Percentiles rank a stretch among this genome's conserved stretches.
Conservation (phyloP, 2,329 filamentous ascomycete genomes). For the Apiospora koreana region DNA sequence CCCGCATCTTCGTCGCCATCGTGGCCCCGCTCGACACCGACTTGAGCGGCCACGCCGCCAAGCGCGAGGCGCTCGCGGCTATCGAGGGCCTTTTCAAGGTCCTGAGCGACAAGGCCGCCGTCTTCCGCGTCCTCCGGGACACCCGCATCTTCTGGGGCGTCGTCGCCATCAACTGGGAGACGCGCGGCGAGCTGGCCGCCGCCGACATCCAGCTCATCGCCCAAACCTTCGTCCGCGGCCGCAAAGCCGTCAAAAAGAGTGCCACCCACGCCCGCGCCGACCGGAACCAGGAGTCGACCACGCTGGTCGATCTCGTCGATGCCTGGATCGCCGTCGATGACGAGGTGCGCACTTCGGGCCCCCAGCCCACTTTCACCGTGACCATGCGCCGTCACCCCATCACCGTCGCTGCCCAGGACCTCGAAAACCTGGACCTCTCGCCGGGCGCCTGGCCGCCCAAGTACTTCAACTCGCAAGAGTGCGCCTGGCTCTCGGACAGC, state of each 20-base stretch:
- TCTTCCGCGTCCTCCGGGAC: conserved; percentile 8
- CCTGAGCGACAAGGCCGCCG: background rate
- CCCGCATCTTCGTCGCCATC: background rate
- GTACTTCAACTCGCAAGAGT: background rate
- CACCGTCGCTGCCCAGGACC: too few species aligned
- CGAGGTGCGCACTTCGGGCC: background rate
- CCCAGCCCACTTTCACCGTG: background rate
- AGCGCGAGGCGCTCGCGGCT: background rate
- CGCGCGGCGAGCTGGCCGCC: background rate
- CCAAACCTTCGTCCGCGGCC: background rate
- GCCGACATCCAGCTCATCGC: background rate
- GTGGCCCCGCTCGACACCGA: background rate
- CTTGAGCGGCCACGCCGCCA: background rate
- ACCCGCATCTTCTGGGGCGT: conserved; percentile 1
- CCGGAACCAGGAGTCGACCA: background rate
- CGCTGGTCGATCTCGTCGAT: background rate
- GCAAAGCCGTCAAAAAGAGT: background rate
- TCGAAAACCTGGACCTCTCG: too few species aligned
- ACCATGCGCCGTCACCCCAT: background rate
- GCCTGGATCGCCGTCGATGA: background rate
- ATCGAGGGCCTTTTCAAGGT: background rate
- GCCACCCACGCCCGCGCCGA: too few species aligned
- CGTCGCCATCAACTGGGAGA: background rate
- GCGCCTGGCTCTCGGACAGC: background rate
- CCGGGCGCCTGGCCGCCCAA: background rate